Percentiles rank a stretch among this genome's conserved stretches.
These are phyloP conservation scores for Lentinula lateritia DNA, from an alignment of 768 basidiomycete species.

Conservation along the genomic window DNA sequence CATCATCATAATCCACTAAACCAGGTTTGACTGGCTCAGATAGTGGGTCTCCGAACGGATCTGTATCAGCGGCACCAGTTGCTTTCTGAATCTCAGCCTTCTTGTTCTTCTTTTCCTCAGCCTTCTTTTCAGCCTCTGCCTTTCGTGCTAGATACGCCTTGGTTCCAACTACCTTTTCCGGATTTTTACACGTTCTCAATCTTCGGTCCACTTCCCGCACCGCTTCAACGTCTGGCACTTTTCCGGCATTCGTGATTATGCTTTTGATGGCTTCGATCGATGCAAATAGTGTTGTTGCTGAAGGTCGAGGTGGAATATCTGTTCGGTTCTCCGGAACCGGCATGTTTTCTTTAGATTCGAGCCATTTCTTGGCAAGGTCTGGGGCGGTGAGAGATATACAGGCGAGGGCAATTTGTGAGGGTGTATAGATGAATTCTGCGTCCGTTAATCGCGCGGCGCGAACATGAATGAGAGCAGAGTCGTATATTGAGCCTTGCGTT, in stretches of 20 bases:
- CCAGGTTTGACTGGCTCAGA: conserved; percentile 26
- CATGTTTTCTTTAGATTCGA: conserved; percentile 30
- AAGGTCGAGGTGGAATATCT: conserved; percentile 16
- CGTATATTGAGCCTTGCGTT: conserved; percentile 42
- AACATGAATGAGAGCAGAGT: conserved; percentile 59
- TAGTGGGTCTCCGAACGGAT: conserved; percentile 68
- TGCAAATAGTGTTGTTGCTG: conserved; percentile 22
- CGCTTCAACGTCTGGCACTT: conserved; percentile 69
- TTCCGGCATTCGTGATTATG: conserved; percentile 49
- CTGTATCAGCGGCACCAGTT: conserved; percentile 34
- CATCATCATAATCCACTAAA: conserved; percentile 55
- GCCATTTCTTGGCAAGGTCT: conserved; percentile 58
- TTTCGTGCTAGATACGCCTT: conserved; percentile 71
- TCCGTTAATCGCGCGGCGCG: conserved; percentile 85
- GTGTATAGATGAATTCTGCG: conserved; percentile 85
- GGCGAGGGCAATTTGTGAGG: conserved; percentile 90
- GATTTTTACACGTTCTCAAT: conserved; percentile 87
- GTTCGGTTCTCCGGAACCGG: conserved; percentile 20
- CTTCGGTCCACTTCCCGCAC: conserved; percentile 89
- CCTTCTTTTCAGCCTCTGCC: conserved; percentile 64
- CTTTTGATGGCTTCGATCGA: conserved; percentile 49
- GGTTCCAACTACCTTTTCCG: conserved; percentile 91
- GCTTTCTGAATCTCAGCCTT: conserved; percentile 48
- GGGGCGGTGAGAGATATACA: conserved; percentile 64
- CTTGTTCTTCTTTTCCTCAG: conserved; percentile 61